Evolutionary conservation across 2,329 filamentous ascomycete species (phyloP), one percentile per base, ranked within the genome.

Genomic region (Talaromyces sp.): DNA sequence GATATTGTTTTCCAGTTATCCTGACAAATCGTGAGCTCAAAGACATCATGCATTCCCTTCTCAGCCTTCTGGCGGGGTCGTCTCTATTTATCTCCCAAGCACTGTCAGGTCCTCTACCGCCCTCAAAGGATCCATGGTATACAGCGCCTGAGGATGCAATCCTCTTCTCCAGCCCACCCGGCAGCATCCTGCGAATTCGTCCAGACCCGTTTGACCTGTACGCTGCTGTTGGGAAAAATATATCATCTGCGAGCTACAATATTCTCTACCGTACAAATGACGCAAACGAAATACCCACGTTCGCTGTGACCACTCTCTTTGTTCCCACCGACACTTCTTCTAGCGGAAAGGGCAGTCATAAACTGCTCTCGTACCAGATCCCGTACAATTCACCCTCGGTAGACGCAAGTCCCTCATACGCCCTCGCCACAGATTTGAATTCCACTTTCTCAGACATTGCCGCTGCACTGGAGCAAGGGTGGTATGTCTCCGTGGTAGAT

Each of bases 181-280:
- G 55, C 2, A 61, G 47, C 33, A 58, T 61, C 28, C 51, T 61
- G 10, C 47, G 54, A 15, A 25, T 58, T 28, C 59, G 59, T 6
- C 55, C 47, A 6, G 59, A 57, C 13, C 59, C 59, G 6, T 22
- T 54, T 7, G 13, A 56, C 2, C 36, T 55, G 5, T 57, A 57
- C 42, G 47, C 55, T 10, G 47, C 55, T 17, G 44, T 61, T 1
- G 55, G 59, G 11, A 49, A 28, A 39, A 61, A 58, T 9, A 10
- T 54, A 17, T 42, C 59, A n/a, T 54, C 59, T 7, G 59, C 55
- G 15, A 58, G 55, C 49, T 61, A 58, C 49, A 61, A 61, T 28
- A 61, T 61, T 15, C 49, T 61, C 25, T 61, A 61, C 30, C 59
- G 59, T 25, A 58, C 59, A 4, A 61, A 10, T 15, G 59, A 61